Evolutionary conservation across 169 alveolate genomes (phyloP).

Genomic region (Amoebophrya sp.): DNA sequence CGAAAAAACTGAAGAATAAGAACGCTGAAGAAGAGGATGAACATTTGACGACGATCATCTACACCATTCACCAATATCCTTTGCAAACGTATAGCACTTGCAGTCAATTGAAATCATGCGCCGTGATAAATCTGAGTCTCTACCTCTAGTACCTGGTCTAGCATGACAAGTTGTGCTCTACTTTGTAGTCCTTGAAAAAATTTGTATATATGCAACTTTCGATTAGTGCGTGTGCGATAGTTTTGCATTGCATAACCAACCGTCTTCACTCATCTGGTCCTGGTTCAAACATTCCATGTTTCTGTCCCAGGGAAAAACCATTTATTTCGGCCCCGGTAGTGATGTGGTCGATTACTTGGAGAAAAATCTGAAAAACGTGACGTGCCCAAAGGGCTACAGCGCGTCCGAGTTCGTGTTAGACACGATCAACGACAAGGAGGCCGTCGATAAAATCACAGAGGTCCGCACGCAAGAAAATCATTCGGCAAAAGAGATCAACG

Average conservation of each 20-base stretch:
- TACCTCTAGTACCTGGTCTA: too few species aligned
- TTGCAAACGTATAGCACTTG: too few species aligned
- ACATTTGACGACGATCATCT: not conserved
- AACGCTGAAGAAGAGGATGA: too few species aligned
- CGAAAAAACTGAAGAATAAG: too few species aligned
- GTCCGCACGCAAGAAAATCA: not conserved
- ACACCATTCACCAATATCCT: not conserved
- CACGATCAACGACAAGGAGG: too few species aligned
- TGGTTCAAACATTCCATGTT: not conserved
- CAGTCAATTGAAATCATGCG: too few species aligned
- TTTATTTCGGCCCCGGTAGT: not conserved
- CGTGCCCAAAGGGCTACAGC: not conserved
- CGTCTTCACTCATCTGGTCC: not conserved
- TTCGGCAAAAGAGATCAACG: not conserved
- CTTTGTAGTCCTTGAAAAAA: too few species aligned
- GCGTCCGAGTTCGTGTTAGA: not conserved
- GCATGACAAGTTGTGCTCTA: too few species aligned
- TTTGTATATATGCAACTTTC: too few species aligned
- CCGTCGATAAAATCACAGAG: not conserved
- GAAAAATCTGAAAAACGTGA: not conserved
- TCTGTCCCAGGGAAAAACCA: not conserved
- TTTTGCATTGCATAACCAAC: too few species aligned
- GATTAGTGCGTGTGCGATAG: too few species aligned
- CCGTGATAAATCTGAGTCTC: too few species aligned
- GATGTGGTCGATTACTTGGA: not conserved